Percentiles rank a stretch among this genome's conserved stretches.
These are phyloP conservation scores for Penicillium sp. DNA, from an alignment of 2,329 filamentous ascomycete species.

Conservation along the genomic window DNA sequence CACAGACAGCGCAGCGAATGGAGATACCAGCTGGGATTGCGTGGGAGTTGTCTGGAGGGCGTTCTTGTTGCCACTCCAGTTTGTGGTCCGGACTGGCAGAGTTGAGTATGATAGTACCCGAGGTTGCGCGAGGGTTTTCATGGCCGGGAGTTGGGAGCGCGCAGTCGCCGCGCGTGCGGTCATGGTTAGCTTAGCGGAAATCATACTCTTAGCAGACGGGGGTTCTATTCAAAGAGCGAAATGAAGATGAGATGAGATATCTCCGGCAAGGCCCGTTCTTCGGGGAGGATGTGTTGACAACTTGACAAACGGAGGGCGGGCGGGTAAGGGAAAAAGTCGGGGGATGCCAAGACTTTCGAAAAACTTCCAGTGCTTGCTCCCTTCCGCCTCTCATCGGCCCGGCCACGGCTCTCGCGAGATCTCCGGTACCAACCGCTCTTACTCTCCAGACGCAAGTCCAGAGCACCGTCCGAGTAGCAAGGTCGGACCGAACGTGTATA, in stretches of 20 bases:
- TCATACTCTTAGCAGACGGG: slow-evolving; percentile 29
- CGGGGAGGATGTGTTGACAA: slow-evolving; percentile 19
- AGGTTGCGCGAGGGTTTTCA: slow-evolving; percentile 30
- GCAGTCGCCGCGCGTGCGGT: slow-evolving; percentile 34
- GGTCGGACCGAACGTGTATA: too few species aligned
- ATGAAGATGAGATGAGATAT: slow-evolving; percentile 3
- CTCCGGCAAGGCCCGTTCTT: slow-evolving; percentile 21
- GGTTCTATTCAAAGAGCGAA: slow-evolving; percentile 1
- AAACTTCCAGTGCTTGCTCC: slow-evolving; percentile 28
- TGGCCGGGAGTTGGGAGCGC: slow-evolving; percentile 28
- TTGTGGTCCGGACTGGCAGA: slow-evolving; percentile 34
- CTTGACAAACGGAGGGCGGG: slow-evolving; percentile 23
- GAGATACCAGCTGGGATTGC: slow-evolving; percentile 28
- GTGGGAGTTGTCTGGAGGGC: slow-evolving; percentile 31
- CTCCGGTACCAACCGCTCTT: neutral
- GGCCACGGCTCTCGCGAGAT: slow-evolving; percentile 15
- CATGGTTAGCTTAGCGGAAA: slow-evolving; percentile 34
- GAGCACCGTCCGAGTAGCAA: neutral
- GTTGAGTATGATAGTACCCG: slow-evolving; percentile 29
- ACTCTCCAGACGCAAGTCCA: too few species aligned
- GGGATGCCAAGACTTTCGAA: slow-evolving; percentile 35
- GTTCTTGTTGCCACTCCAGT: slow-evolving; percentile 18
- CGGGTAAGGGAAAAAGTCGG: slow-evolving; percentile 32
- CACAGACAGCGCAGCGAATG: slow-evolving; percentile 32
- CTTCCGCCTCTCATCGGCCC: slow-evolving; percentile 25